Evolutionary conservation across 148 eudicot species (phyloP).

Genomic region (Camellia sinensis): DNA sequence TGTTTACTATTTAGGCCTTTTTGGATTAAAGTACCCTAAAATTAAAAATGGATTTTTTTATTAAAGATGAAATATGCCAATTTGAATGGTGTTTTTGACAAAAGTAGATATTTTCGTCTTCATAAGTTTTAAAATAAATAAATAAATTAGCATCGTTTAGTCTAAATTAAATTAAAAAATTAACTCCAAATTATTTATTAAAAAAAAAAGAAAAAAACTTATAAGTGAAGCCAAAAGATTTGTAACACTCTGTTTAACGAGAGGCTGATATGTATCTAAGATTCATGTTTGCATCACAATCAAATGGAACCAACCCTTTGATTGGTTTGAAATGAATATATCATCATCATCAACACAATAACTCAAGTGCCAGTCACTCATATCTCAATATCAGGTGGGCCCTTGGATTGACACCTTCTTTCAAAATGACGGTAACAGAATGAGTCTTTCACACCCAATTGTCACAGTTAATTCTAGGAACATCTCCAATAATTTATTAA

Average conservation of each 20-base stretch:
- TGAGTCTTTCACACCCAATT: slow-evolving; percentile 3
- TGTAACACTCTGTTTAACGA: background rate
- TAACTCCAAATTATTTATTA: no score
- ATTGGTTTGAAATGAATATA: slow-evolving; percentile 5
- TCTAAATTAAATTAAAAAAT: no score
- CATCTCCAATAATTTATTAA: background rate
- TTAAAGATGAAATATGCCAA: no score
- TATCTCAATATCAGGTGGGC: slow-evolving; percentile 6
- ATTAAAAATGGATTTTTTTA: no score
- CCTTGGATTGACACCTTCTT: background rate
- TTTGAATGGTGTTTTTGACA: no score
- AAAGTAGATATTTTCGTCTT: no score
- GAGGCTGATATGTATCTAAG: background rate
- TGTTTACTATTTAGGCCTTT: no score
- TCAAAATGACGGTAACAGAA: slow-evolving; percentile 12
- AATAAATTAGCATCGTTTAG: no score
- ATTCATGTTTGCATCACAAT: slow-evolving; percentile 6
- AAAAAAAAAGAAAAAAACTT: no score
- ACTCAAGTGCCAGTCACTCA: slow-evolving; percentile 6
- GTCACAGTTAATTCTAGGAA: background rate
- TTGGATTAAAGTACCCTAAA: no score
- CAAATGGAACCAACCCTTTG: slow-evolving; percentile 5
- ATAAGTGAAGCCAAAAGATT: background rate
- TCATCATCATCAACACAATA: background rate
- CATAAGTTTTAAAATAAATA: no score